Evolutionary conservation across 345 rosid species (phyloP).

Genomic region (Ricinus communis): DNA sequence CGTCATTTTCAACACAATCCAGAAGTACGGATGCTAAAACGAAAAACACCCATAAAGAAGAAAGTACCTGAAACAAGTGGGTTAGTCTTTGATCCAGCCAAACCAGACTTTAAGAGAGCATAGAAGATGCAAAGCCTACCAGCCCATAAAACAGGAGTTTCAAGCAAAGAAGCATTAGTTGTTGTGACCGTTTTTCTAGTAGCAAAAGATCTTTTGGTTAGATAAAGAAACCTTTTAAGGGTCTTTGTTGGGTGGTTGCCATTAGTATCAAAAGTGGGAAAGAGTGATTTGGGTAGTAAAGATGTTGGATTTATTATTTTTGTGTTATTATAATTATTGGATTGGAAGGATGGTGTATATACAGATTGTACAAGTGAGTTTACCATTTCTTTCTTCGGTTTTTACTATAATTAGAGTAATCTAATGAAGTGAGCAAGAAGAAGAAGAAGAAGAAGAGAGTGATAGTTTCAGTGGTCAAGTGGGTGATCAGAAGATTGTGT

Average conservation of each 20-base stretch:
- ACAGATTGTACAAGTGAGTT: conserved; percentile 38
- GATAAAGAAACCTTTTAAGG: conserved; percentile 19
- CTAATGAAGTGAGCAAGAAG: background rate
- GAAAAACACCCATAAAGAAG: background rate
- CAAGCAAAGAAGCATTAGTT: conserved; percentile 59
- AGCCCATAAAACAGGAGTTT: conserved; percentile 78
- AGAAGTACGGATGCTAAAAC: background rate
- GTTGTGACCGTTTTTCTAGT: conserved; percentile 19
- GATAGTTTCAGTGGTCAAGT: too few relatives aligned
- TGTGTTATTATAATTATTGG: conserved; percentile 3
- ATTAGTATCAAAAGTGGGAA: conserved; percentile 20
- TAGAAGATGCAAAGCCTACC: conserved; percentile 79
- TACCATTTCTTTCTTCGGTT: conserved; percentile 34
- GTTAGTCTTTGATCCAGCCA: conserved; percentile 81
- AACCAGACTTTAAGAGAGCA: conserved; percentile 73
- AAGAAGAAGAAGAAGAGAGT: background rate
- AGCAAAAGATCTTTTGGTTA: conserved; percentile 12
- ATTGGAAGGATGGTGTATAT: conserved; percentile 30
- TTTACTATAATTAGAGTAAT: background rate
- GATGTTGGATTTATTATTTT: conserved; percentile 17
- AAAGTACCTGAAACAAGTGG: conserved; percentile 72
- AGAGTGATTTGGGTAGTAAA: conserved; percentile 35
- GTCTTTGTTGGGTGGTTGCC: conserved; percentile 20
- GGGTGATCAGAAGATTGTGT: too few relatives aligned
- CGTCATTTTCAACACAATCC: background rate